Evolutionary conservation across 1,284 basidiomycete species (phyloP), one percentile per base, ranked within the genome.

Genomic region (Leccinum insigne): DNA sequence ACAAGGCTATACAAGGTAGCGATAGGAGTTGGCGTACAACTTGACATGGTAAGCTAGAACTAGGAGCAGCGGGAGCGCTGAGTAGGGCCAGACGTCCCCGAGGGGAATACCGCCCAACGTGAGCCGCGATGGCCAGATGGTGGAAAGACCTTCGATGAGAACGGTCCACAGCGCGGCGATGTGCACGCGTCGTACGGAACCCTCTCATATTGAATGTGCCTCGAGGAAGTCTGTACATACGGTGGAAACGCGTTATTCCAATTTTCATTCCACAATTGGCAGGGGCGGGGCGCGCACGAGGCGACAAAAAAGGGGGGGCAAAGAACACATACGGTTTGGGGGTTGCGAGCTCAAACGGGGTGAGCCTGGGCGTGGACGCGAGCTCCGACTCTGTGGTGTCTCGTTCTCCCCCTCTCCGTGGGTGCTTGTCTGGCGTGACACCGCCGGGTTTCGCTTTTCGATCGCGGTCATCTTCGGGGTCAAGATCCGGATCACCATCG

Each of bases 11-110:
- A 82, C 61, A 74, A 67, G 11, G 81, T 82, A 62, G 74, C 75
- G 32, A 79, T 82, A 14, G 80, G 76, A 13, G 70, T 68, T 13
- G 79, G 69, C 56, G 67, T 68, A 64, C 83, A 83, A 29, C 7
- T 8, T 21, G 75, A 49, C 75, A 73, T 76, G 63, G 29, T 58
- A 23, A 57, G 40, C 18, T 13, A 18, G 52, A 61, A 18, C 44
- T 40, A n/a, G 14, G 26, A 56, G 21, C 18, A 14, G 8, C 21
- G 26, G 26, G 60, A 92, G 82, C 2, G 86, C 84, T 3, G 84
- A 77, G 70, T 92, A 95, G 6, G 89, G 90, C 96, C 96, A 98
- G 57, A 95, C 95, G 74, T 98, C 96, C 32, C 96, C 96, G 13
- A 97, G 85, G 0, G 91, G 76, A 13, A 90, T 77, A 2, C 87